Percentiles rank a stretch among this genome's conserved stretches.
These are phyloP conservation scores for Exophiala bonariae DNA, from an alignment of 2,329 filamentous ascomycete genomes.

Conservation along the genomic window DNA sequence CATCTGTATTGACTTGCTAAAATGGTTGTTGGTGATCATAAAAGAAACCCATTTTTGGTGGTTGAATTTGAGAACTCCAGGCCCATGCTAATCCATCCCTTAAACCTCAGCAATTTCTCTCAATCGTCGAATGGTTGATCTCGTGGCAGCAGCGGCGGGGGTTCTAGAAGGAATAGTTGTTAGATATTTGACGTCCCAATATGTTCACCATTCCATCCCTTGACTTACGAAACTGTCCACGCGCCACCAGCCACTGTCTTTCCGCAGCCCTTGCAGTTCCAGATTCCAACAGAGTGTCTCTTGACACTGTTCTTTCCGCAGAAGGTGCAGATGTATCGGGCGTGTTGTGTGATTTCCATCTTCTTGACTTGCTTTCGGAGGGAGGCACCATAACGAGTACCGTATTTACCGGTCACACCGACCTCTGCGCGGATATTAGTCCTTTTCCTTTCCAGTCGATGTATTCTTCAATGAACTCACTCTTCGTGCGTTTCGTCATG, in stretches of 20 bases:
- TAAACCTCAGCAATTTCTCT: constrained; percentile 92
- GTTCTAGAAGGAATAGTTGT: constrained; percentile 58
- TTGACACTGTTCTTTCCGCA: constrained; percentile 96
- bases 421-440: constrained; percentile 59
- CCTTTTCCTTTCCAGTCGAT: background rate
- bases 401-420: constrained; percentile 98
- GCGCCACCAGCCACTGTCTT: constrained; percentile 93
- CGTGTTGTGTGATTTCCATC: constrained; percentile 99
- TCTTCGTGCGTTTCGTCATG: constrained; percentile 96
- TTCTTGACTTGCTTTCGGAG: constrained; percentile 99
- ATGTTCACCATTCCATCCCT: constrained; percentile 6
- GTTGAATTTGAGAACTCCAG: constrained; percentile 21
- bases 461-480: constrained; percentile 35
- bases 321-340: constrained; percentile 93
- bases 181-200: constrained; percentile 2
- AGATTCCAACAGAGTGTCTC: constrained; percentile 89
- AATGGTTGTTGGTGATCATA: background rate
- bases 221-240: constrained; percentile 92
- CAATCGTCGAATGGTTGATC: constrained; percentile 95
- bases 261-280: constrained; percentile 93
- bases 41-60: constrained; percentile 2
- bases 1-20: background rate
- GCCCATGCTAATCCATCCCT: constrained; percentile 22
- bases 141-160: constrained; percentile 87
- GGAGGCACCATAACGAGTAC: constrained; percentile 98